phyloP scores from a whole-genome alignment of 352 stramenopile species.

The Phytophthora palmivora region DNA sequence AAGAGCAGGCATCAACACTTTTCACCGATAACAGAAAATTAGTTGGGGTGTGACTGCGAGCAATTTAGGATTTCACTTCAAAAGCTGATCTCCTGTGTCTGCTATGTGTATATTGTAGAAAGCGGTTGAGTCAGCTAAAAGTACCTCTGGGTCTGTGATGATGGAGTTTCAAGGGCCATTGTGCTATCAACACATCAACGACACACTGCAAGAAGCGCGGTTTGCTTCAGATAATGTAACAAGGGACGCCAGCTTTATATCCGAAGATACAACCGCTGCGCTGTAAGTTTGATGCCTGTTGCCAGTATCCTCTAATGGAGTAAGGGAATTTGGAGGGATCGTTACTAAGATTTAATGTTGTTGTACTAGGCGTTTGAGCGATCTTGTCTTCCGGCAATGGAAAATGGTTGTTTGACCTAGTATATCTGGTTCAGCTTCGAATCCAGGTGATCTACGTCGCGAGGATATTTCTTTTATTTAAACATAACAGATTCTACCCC shows the following conservation, averaged over 20 bases:
- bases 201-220: constrained; percentile 29
- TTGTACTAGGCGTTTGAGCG: constrained; percentile 36
- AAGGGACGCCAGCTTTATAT: constrained; percentile 36
- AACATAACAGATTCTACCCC: too few species aligned
- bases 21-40: constrained; percentile 31
- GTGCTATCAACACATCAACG: constrained; percentile 25
- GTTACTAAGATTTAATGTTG: background rate
- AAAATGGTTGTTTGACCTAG: constrained; percentile 47
- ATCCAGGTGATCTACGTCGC: background rate
- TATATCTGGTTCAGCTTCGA: background rate
- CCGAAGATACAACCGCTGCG: constrained; percentile 33
- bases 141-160: constrained; percentile 48
- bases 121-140: constrained; percentile 37
- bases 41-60: constrained; percentile 13
- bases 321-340: background rate
- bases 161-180: constrained; percentile 64
- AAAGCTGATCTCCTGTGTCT: background rate
- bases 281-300: constrained; percentile 33
- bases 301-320: too few species aligned
- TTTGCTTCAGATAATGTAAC: constrained; percentile 32
- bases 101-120: constrained; percentile 29
- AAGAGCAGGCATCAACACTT: constrained; percentile 44
- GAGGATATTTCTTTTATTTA: too few species aligned
- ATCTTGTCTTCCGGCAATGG: constrained; percentile 63
- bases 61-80: background rate